A percentile compares a stretch with the other conserved stretches of the same genome.
These are phyloP conservation scores for Cornus suecica DNA, from an alignment of 148 eudicot species.

Conservation along the genomic window DNA sequence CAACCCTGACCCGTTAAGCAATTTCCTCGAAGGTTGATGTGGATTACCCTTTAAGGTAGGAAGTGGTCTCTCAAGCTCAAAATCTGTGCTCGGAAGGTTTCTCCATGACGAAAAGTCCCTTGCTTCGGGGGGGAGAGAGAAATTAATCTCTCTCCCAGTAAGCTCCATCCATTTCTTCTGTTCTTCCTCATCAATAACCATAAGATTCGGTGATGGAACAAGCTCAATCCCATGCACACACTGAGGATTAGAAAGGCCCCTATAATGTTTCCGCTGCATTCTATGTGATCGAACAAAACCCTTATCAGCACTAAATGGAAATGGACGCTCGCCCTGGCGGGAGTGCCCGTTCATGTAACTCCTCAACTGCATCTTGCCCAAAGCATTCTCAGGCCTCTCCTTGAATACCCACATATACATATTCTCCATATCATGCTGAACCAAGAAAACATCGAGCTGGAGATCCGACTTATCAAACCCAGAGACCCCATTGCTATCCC, in stretches of 20 bases:
- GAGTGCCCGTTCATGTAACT: slow-evolving; percentile 92
- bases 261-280: slow-evolving; percentile 82
- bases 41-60: slow-evolving; percentile 43
- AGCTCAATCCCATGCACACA: slow-evolving; percentile 75
- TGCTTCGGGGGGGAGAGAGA: slow-evolving; percentile 60
- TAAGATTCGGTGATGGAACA: slow-evolving; percentile 51
- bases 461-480: slow-evolving; percentile 77
- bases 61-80: slow-evolving; percentile 62
- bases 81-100: slow-evolving; percentile 60
- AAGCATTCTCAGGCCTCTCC: slow-evolving; percentile 70
- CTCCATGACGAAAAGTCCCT: slow-evolving; percentile 73
- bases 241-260: slow-evolving; percentile 82
- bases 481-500: slow-evolving; percentile 59
- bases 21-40: slow-evolving; percentile 39
- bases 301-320: slow-evolving; percentile 72
- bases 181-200: slow-evolving; percentile 63
- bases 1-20: slow-evolving; percentile 65
- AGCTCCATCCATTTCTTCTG: slow-evolving; percentile 71
- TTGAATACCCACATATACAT: slow-evolving; percentile 90
- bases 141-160: slow-evolving; percentile 59
- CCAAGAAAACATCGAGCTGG: slow-evolving; percentile 65
- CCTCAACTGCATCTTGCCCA: slow-evolving; percentile 89
- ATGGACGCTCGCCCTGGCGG: slow-evolving; percentile 65
- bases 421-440: slow-evolving; percentile 93
- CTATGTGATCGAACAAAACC: slow-evolving; percentile 86